phyloP scores from a whole-genome alignment of 2,329 filamentous ascomycete genomes.

The Escovopsis weberi region DNA sequence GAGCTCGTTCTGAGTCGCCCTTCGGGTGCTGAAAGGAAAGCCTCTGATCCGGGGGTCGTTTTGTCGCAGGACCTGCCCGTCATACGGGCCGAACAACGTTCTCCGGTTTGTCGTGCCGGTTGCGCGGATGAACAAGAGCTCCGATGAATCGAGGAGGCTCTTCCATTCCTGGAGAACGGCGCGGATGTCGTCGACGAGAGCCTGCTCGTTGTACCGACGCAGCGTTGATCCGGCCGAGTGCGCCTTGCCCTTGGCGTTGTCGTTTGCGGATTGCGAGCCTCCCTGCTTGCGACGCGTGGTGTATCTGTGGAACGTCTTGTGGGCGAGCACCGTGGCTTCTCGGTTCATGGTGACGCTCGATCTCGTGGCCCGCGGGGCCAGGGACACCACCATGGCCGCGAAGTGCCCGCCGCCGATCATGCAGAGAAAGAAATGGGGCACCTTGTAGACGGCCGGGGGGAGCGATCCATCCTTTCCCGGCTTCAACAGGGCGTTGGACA shows the following conservation, averaged over 20 bases:
- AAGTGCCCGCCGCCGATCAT: constrained; percentile 99
- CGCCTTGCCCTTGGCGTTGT: constrained; percentile 83
- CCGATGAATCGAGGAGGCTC: constrained; percentile 64
- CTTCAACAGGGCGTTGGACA: constrained; percentile 27
- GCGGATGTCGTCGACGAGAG: constrained; percentile 77
- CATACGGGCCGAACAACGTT: constrained; percentile 83
- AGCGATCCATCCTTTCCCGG: constrained; percentile 43
- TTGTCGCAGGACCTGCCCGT: constrained; percentile 65
- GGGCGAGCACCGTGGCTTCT: constrained; percentile 76
- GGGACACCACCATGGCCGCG: constrained; percentile 85
- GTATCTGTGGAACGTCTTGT: constrained; percentile 97
- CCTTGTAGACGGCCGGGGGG: constrained; percentile 42
- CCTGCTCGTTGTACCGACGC: constrained; percentile 87
- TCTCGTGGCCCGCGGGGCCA: constrained; percentile 66
- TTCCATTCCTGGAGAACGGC: constrained; percentile 75
- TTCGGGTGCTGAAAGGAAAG: constrained; percentile 84
- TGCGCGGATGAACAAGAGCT: constrained; percentile 78
- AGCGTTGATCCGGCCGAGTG: constrained; percentile 86
- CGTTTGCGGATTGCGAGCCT: constrained; percentile 85
- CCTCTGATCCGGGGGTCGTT: constrained; percentile 71
- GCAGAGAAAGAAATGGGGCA: constrained; percentile 84
- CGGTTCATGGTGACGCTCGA: constrained; percentile 57
- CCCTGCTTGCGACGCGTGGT: constrained; percentile 94
- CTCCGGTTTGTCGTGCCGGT: constrained; percentile 75
- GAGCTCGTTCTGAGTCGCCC: constrained; percentile 85